Evolutionary conservation across 2,329 filamentous ascomycete genomes (phyloP).

Genomic region (Blumeria hordei): DNA sequence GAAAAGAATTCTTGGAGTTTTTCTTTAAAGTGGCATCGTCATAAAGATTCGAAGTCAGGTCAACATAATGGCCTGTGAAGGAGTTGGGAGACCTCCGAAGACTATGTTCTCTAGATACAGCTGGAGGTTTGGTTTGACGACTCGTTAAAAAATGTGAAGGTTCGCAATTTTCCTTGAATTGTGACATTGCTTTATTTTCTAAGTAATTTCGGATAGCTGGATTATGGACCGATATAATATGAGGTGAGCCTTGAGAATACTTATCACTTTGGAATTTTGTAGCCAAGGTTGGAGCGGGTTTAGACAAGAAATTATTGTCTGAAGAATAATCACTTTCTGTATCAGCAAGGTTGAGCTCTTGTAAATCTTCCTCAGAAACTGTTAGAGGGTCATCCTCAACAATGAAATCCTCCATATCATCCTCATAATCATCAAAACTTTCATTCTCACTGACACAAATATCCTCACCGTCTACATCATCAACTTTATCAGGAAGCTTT

Average conservation of each 20-base stretch:
- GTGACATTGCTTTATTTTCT: too few relatives aligned
- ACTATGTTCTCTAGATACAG: background rate
- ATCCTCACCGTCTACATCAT: constrained; percentile 8
- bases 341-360: constrained; percentile 10
- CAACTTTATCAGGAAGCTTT: constrained; percentile 4
- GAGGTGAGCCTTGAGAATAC: background rate
- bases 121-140: too few relatives aligned
- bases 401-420: constrained; percentile 25
- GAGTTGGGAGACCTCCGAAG: background rate
- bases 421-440: constrained; percentile 17
- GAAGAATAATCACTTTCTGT: constrained; percentile 7
- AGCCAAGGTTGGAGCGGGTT: background rate
- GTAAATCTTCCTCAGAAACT: constrained; percentile 2
- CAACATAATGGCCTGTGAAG: background rate
- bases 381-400: constrained; percentile 13
- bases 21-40: background rate
- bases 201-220: too few relatives aligned
- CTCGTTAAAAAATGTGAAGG: too few relatives aligned
- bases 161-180: too few relatives aligned
- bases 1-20: background rate
- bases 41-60: background rate
- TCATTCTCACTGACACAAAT: constrained; percentile 2
- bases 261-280: background rate
- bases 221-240: background rate
- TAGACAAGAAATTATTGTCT: constrained; percentile 1